Evolutionary conservation across 208 protist genomes (phyloP).

Genomic region (Trypanosoma caninum): DNA sequence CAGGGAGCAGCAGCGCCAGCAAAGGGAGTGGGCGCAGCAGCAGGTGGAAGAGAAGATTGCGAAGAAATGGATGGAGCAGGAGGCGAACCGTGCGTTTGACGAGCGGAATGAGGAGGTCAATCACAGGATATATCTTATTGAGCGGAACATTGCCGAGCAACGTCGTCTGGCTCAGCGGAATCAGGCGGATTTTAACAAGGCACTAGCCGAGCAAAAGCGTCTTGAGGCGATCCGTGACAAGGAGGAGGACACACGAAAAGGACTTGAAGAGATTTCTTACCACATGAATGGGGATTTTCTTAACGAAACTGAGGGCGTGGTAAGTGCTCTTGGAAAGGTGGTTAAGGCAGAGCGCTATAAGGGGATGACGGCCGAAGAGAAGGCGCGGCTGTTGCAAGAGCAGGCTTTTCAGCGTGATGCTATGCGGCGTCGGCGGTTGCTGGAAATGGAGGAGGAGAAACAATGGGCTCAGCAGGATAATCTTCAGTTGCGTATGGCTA

Average conservation of each 20-base stretch:
- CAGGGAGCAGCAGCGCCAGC: slow-evolving; percentile 77
- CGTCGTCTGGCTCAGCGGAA: slow-evolving; percentile 59
- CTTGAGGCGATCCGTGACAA: slow-evolving; percentile 67
- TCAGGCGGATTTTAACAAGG: slow-evolving; percentile 86
- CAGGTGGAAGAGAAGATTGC: slow-evolving; percentile 89
- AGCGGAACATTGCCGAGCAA: slow-evolving; percentile 74
- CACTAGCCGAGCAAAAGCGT: slow-evolving; percentile 83
- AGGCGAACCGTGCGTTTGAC: slow-evolving; percentile 76
- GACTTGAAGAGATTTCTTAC: slow-evolving; percentile 89
- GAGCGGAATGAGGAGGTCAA: slow-evolving; percentile 87
- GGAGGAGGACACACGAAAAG: slow-evolving; percentile 76
- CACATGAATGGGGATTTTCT: slow-evolving; percentile 87
- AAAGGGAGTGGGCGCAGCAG: slow-evolving; percentile 79
- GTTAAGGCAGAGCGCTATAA: slow-evolving; percentile 85
- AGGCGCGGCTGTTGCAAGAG: slow-evolving; percentile 44
- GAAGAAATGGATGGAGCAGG: slow-evolving; percentile 92
- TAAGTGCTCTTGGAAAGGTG: slow-evolving; percentile 57
- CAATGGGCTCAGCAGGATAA: slow-evolving; percentile 87
- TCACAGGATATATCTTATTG: slow-evolving; percentile 70
- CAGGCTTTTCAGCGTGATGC: slow-evolving; percentile 78
- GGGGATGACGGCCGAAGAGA: slow-evolving; percentile 61
- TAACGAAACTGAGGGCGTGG: slow-evolving; percentile 84
- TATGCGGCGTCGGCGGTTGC: slow-evolving; percentile 69
- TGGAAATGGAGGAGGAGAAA: slow-evolving; percentile 86
- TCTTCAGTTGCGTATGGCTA: slow-evolving; percentile 87